Evolutionary conservation across 2,329 filamentous ascomycete genomes (phyloP).

Genomic region (Ophidiomyces ophidiicola): DNA sequence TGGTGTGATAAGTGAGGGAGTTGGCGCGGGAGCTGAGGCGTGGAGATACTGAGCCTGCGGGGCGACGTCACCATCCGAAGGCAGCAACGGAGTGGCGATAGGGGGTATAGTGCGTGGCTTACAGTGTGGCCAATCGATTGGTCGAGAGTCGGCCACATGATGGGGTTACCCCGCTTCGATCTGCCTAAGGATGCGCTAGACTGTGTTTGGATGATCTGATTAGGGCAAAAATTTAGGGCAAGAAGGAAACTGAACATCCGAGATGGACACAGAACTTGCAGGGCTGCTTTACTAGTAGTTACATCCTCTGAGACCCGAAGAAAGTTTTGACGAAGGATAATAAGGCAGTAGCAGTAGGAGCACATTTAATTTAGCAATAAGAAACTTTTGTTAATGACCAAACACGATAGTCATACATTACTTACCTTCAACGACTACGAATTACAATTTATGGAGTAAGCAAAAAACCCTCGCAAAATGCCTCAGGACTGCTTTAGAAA

Average conservation of each 20-base stretch:
- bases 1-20: no score
- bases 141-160: conserved; percentile 8
- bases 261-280: no score
- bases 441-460: background rate
- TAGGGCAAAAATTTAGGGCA: conserved; percentile 10
- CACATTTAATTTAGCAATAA: conserved; percentile 4
- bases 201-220: background rate
- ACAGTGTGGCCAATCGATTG: background rate
- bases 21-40: background rate
- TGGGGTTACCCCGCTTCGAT: conserved; percentile 8
- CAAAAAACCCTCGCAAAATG: background rate
- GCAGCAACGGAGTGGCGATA: no score
- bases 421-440: background rate
- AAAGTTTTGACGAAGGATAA: background rate
- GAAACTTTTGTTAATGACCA: conserved; percentile 4
- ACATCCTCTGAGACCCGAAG: background rate
- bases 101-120: background rate
- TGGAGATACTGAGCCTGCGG: conserved; percentile 7
- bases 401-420: conserved; percentile 12
- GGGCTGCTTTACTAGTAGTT: background rate
- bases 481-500: conserved; percentile 37
- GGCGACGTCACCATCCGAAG: no score
- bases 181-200: background rate
- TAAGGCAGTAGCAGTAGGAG: background rate
- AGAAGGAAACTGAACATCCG: no score